Base-by-base conservation (phyloP, 805 yeast genomes). In the Lachancea nothofagi region DNA sequence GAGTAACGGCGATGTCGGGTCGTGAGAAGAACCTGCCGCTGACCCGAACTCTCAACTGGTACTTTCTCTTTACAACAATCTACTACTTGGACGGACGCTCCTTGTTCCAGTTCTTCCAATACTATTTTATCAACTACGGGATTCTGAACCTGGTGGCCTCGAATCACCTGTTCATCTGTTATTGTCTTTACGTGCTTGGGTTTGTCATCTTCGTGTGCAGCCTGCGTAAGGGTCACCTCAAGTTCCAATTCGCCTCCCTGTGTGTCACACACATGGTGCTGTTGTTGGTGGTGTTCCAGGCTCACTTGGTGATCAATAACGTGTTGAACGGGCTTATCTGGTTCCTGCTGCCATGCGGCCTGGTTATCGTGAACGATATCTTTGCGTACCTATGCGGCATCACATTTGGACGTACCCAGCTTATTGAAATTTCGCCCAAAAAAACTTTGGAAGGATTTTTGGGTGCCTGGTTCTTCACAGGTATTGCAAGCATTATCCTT, bases 371-470 rank as follows among this genome's bases (percentile, higher is more conserved):
- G 41, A 93, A 93, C 61, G 98, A 93, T 60, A 88, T 90, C 39
- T 89, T 87, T 71, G 98, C 98, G 19, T 93, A 93, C 60, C 70
- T 93, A 35, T 93, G 97, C 66, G 98, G 98, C 33, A 93, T 93
- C 49, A 85, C 97, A 2, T 87, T 93, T 66, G 98, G 98, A 40
- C 77, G 73, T 47, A 90, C 97, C 27, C 96, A 86, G 57, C 75
- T 93, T 54, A 86, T 93, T 51, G 87, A 83, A 37, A 87, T 93
- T 47, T 86, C 96, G 9, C 98, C 98, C 42, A 93, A 93, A 65
- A 93, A 93, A 66, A 93, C 98, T 3, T 88, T 90, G 26, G 98
- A 93, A 67, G 98, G 98, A 2, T 93, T 93, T 55, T 66, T 90
- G 36, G 98, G 98, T 38, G 98, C 97, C 13, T 93, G 98, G 98